A percentile compares a stretch with the other conserved stretches of the same genome.
phyloP scores from a whole-genome alignment of 331 rosid species.

The Malus hybrid region DNA sequence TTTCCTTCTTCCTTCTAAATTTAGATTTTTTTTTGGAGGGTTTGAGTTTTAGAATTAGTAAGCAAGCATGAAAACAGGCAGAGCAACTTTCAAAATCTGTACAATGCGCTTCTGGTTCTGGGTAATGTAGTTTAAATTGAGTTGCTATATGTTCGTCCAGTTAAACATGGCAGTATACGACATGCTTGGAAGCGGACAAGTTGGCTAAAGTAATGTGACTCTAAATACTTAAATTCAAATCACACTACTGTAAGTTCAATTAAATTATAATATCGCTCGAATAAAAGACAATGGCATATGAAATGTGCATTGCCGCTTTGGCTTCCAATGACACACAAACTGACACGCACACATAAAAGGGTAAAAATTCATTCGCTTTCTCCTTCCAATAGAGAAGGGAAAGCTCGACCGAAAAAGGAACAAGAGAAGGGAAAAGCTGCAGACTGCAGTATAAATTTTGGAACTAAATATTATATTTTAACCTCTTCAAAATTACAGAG shows the following conservation, averaged over 20 bases:
- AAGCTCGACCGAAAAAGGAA: too few relatives aligned
- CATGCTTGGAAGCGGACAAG: not conserved
- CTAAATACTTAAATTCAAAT: too few relatives aligned
- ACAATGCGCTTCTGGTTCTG: not conserved
- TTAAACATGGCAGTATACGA: not conserved
- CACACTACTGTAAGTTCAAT: too few relatives aligned
- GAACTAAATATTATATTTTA: not conserved
- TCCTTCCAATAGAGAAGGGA: not conserved
- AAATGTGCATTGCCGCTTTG: not conserved
- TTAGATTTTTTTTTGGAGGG: not conserved
- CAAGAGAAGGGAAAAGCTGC: not conserved
- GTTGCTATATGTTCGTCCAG: not conserved
- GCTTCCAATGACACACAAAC: not conserved
- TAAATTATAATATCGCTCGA: too few relatives aligned
- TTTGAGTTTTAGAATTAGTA: conserved; percentile 7
- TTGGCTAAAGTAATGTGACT: too few relatives aligned
- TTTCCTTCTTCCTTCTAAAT: conserved; percentile 5
- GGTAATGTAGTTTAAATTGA: not conserved
- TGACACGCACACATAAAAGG: not conserved
- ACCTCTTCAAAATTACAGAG: not conserved
- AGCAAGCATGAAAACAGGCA: not conserved
- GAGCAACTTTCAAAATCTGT: conserved; percentile 2
- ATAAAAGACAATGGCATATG: not conserved
- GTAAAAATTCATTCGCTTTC: not conserved
- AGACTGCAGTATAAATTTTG: not conserved